phyloP scores from a whole-genome alignment of 2,329 filamentous ascomycete species.

The Exophiala sp. region DNA sequence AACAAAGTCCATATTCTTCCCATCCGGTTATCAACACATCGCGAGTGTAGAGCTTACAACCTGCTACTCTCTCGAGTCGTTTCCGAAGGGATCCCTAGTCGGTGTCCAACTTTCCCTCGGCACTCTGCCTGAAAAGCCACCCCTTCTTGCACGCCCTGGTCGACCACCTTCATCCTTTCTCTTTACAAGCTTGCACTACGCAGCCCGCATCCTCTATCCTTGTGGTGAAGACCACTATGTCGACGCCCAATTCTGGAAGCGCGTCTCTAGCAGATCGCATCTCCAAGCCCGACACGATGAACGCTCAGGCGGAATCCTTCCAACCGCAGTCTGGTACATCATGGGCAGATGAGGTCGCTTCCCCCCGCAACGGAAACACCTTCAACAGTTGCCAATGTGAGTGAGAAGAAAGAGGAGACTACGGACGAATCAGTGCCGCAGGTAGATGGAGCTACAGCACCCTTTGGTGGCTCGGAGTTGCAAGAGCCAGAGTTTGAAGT shows the following conservation, averaged over 20 bases:
- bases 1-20: too few relatives aligned
- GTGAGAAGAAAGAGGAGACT: background rate
- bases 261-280: slow-evolving; percentile 47
- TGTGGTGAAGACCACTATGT: slow-evolving; percentile 32
- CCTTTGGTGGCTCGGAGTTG: slow-evolving; percentile 46
- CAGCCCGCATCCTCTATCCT: background rate
- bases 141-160: too few relatives aligned
- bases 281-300: slow-evolving; percentile 36
- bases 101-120: too few relatives aligned
- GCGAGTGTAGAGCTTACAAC: too few relatives aligned
- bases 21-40: background rate
- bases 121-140: too few relatives aligned
- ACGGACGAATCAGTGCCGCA: slow-evolving; percentile 27
- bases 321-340: slow-evolving; percentile 21
- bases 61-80: too few relatives aligned
- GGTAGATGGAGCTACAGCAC: slow-evolving; percentile 38
- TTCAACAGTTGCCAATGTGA: slow-evolving; percentile 12
- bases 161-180: too few relatives aligned
- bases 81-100: too few relatives aligned
- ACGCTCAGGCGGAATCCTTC: background rate
- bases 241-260: slow-evolving; percentile 33
- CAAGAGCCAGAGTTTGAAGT: slow-evolving; percentile 78
- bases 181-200: background rate
- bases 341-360: slow-evolving; percentile 41
- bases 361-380: slow-evolving; percentile 27